Base-by-base conservation (phyloP, 2,329 filamentous ascomycete species). In the Hypoxylon sp. region DNA sequence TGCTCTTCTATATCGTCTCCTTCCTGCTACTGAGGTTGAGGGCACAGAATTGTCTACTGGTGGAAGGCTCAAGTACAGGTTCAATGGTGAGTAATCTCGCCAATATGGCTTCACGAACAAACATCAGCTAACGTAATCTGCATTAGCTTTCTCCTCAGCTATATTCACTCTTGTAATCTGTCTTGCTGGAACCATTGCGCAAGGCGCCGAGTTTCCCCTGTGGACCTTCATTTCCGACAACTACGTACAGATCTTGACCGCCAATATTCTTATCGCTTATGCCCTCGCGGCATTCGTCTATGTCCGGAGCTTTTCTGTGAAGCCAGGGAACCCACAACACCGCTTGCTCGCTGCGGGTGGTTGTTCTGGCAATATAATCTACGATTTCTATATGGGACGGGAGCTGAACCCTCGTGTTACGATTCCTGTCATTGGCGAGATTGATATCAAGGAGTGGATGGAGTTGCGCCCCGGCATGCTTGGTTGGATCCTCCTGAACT, bases 311-410 rank as follows among this genome's bases (percentile, higher is more conserved):
- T 98, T 98, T 82, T 86, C 86, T 58, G 92, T 97, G 70, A 91
- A 92, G 78, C 81, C 89, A n/a, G 89, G 88, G 46, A 93, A 97
- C 78, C 83, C 86, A 11, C 85, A 91, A 51, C 83, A 87, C 68
- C 92, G 94, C 43, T 90, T 96, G 78, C 86, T 98, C 6, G 94
- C 94, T 0, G 88, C 89, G 1, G 94, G 94, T 46, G 94, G 94
- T 14, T 88, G 92, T 76, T 90, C 89, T 1, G 94, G 94, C 63
- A 98, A 97, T 79, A 82, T 93, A 69, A 81, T 98, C 38, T 98
- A 98, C 79, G 95, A 98, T 80, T 98, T 93, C 89, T 98, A 94
- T 82, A 98, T 98, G 71, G 95, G 95, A 19, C 92, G 95, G 28
- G 95, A 98, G 80, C 89, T 98, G 67, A 98, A 98, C 81, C 95